Evolutionary conservation across 2,329 filamentous ascomycete genomes (phyloP).

Genomic region (Emericellopsis atlantica): DNA sequence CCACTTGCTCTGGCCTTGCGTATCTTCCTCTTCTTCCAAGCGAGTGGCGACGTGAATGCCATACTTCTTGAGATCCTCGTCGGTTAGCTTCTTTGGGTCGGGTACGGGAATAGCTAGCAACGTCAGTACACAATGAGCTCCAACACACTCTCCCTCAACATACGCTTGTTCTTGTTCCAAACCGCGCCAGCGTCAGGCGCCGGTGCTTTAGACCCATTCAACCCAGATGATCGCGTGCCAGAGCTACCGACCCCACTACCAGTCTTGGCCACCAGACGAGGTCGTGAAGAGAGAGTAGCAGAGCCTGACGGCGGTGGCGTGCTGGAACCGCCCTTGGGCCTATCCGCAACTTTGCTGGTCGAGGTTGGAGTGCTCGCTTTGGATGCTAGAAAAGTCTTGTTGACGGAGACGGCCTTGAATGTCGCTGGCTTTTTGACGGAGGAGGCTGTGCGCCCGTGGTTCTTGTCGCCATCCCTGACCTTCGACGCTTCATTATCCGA

Average conservation of each 20-base stretch:
- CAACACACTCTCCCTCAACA: constrained; percentile 15
- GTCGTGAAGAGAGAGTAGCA: constrained; percentile 42
- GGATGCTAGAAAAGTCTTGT: constrained; percentile 69
- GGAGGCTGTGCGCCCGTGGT: constrained; percentile 44
- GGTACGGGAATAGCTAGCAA: constrained; percentile 45
- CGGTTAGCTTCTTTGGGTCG: constrained; percentile 71
- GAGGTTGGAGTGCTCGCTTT: constrained; percentile 39
- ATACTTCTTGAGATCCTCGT: constrained; percentile 78
- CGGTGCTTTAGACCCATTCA: constrained; percentile 46
- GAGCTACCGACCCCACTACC: constrained; percentile 47
- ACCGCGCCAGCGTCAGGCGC: constrained; percentile 59
- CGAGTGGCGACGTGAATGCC: constrained; percentile 77
- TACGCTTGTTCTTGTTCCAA: constrained; percentile 84
- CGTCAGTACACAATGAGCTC: constrained; percentile 9
- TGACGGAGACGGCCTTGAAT: constrained; percentile 79
- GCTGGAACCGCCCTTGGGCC: constrained; percentile 31
- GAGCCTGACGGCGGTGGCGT: constrained; percentile 29
- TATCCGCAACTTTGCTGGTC: constrained; percentile 36
- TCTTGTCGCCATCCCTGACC: constrained; percentile 41
- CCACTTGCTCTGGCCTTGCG: constrained; percentile 69
- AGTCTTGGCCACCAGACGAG: constrained; percentile 65
- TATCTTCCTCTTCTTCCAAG: constrained; percentile 57
- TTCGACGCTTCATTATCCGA: constrained; percentile 66
- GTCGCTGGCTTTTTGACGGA: constrained; percentile 61
- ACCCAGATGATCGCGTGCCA: constrained; percentile 21